phyloP scores from a whole-genome alignment of 306 rosid species.

The Potentilla sterilis region DNA sequence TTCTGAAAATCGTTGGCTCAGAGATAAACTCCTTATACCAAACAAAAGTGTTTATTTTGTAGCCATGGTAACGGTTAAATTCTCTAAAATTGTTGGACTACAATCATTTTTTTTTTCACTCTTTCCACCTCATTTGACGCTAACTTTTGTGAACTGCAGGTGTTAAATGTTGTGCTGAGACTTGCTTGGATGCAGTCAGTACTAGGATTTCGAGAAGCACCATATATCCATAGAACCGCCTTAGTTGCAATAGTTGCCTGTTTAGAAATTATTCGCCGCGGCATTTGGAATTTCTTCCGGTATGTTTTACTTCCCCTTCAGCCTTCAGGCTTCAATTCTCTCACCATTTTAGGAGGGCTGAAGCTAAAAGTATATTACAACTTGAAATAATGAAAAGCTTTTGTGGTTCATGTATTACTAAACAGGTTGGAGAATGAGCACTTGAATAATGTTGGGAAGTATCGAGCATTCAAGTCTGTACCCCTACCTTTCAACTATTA shows the following conservation, averaged over 20 bases:
- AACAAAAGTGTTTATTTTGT: constrained; percentile 53
- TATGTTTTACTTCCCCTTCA: constrained; percentile 16
- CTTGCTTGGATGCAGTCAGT: constrained; percentile 83
- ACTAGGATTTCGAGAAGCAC: constrained; percentile 44
- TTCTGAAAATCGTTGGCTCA: constrained; percentile 64
- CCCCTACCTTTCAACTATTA: constrained; percentile 66
- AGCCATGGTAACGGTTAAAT: constrained; percentile 44
- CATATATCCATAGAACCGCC: constrained; percentile 61
- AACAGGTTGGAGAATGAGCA: constrained; percentile 64
- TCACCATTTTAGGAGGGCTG: background rate
- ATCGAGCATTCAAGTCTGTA: constrained; percentile 67
- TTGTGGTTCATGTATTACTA: constrained; percentile 8
- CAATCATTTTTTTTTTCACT: background rate
- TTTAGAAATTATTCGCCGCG: constrained; percentile 78
- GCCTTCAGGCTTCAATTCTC: background rate
- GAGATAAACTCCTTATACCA: constrained; percentile 63
- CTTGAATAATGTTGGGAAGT: constrained; percentile 76
- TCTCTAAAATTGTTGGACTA: background rate
- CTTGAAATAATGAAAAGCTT: constrained; percentile 1
- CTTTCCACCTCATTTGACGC: background rate
- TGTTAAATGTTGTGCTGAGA: constrained; percentile 58
- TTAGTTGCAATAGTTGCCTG: constrained; percentile 56
- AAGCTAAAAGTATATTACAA: background rate
- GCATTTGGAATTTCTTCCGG: constrained; percentile 93
- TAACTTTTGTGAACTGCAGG: constrained; percentile 37